A percentile compares a stretch with the other conserved stretches of the same genome.
These are phyloP conservation scores for Grosmannia clavigera DNA, from an alignment of 2,329 filamentous ascomycete species.

Conservation along the genomic window DNA sequence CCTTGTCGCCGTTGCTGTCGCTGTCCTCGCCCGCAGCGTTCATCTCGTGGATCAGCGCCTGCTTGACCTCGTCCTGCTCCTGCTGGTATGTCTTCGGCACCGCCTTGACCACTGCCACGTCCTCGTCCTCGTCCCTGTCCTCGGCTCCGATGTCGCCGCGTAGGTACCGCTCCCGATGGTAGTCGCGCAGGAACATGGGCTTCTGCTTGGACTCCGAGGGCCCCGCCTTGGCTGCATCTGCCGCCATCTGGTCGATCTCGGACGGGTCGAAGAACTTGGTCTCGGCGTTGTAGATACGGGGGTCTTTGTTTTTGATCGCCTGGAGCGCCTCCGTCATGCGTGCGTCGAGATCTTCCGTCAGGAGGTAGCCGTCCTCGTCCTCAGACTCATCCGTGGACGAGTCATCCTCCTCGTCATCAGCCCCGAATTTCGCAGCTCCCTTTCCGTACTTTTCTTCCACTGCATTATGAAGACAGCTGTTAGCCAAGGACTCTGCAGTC, in stretches of 20 bases:
- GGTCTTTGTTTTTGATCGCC: slow-evolving; percentile 84
- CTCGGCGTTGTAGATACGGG: slow-evolving; percentile 72
- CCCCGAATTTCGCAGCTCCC: slow-evolving; percentile 28
- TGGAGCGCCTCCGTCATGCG: slow-evolving; percentile 79
- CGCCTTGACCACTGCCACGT: slow-evolving; percentile 21
- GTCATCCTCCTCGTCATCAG: slow-evolving; percentile 35
- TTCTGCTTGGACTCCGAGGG: slow-evolving; percentile 54
- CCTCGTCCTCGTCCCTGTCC: slow-evolving; percentile 42
- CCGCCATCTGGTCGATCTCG: slow-evolving; percentile 34
- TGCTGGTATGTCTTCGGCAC: slow-evolving; percentile 50
- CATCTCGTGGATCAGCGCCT: slow-evolving; percentile 67
- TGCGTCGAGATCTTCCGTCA: slow-evolving; percentile 71
- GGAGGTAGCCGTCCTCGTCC: slow-evolving; percentile 80
- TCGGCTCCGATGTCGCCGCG: slow-evolving; percentile 52
- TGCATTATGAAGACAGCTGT: slow-evolving; percentile 22
- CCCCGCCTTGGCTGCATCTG: slow-evolving; percentile 19
- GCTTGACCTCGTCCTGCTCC: slow-evolving; percentile 76
- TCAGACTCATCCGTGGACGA: slow-evolving; percentile 65
- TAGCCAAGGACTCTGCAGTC: slow-evolving; percentile 1
- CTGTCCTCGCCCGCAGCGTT: slow-evolving; percentile 50
- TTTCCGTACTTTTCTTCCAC: slow-evolving; percentile 75
- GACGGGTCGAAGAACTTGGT: slow-evolving; percentile 62
- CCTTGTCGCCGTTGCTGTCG: slow-evolving; percentile 39
- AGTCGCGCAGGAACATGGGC: slow-evolving; percentile 75
- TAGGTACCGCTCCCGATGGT: slow-evolving; percentile 82